phyloP scores from a whole-genome alignment of 805 yeast species.

The Candida taoyuanica region DNA sequence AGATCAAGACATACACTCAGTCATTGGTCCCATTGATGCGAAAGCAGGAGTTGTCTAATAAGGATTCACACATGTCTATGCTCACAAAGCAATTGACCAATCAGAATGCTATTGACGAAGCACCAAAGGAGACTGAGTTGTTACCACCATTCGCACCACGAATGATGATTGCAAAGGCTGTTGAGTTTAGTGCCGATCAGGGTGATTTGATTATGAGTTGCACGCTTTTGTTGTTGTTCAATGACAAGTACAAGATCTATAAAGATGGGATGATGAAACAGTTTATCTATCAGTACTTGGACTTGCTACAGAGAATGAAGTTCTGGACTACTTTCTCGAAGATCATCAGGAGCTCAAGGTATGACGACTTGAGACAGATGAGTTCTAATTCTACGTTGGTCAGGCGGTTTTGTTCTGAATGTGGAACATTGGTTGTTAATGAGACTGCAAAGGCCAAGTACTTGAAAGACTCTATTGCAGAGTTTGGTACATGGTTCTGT shows the following conservation, averaged over 20 bases:
- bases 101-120: slow-evolving; percentile 3
- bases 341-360: slow-evolving; percentile 41
- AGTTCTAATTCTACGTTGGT: slow-evolving; percentile 31
- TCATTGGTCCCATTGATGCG: slow-evolving; percentile 12
- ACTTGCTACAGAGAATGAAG: slow-evolving; percentile 43
- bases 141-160: slow-evolving; percentile 57
- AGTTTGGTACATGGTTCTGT: slow-evolving; percentile 82
- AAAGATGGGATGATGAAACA: slow-evolving; percentile 40
- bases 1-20: slow-evolving; percentile 15
- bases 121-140: slow-evolving; percentile 1
- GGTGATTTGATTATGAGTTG: slow-evolving; percentile 65
- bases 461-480: slow-evolving; percentile 29
- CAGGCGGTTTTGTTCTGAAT: slow-evolving; percentile 56
- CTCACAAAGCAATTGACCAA: slow-evolving; percentile 25
- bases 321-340: slow-evolving; percentile 56
- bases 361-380: slow-evolving; percentile 25
- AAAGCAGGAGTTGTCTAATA: slow-evolving; percentile 7
- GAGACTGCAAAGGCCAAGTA: slow-evolving; percentile 45
- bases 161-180: slow-evolving; percentile 43
- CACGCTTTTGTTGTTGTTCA: slow-evolving; percentile 51
- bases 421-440: slow-evolving; percentile 55
- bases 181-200: slow-evolving; percentile 51
- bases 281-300: slow-evolving; percentile 52
- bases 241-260: slow-evolving; percentile 33
- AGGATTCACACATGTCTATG: slow-evolving; percentile 21